Conservation (phyloP, 75 land plant species). For the Selaginella tamariscina region DNA sequence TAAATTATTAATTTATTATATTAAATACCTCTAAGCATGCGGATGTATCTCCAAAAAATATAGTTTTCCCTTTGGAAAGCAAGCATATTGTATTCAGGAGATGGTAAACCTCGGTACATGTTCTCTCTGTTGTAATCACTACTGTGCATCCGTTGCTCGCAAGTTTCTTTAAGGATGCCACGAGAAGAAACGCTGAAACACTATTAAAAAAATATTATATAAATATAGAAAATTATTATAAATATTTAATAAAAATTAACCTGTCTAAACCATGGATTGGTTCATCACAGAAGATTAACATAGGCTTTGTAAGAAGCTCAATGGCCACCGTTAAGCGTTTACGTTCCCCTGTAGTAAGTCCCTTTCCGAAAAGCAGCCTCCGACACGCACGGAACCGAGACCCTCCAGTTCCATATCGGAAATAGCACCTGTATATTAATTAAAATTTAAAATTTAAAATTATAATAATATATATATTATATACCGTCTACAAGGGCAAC, state of each 20-base stretch:
- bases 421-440: too few species aligned
- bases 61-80: conserved; percentile 71
- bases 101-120: conserved; percentile 76
- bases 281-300: conserved; percentile 57
- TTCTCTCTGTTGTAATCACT: conserved; percentile 53
- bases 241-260: conserved; percentile 16
- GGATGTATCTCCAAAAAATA: conserved; percentile 71
- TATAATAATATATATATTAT: too few species aligned
- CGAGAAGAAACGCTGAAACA: conserved; percentile 65
- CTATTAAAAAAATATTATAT: conserved; percentile 24
- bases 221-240: conserved; percentile 1
- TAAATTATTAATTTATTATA: background rate
- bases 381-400: conserved; percentile 47
- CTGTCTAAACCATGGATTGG: conserved; percentile 65
- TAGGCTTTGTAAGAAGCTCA: conserved; percentile 65
- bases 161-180: conserved; percentile 71
- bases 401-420: conserved; percentile 67
- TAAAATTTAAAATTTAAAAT: too few species aligned
- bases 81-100: conserved; percentile 71
- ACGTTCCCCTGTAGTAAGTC: conserved; percentile 59
- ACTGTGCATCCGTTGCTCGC: conserved; percentile 65
- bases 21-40: conserved; percentile 68
- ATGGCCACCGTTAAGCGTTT: conserved; percentile 67
- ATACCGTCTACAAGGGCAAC: conserved; percentile 48
- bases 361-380: conserved; percentile 49